Conservation (phyloP, 768 basidiomycete species). For the Mycena albidolilacea region DNA sequence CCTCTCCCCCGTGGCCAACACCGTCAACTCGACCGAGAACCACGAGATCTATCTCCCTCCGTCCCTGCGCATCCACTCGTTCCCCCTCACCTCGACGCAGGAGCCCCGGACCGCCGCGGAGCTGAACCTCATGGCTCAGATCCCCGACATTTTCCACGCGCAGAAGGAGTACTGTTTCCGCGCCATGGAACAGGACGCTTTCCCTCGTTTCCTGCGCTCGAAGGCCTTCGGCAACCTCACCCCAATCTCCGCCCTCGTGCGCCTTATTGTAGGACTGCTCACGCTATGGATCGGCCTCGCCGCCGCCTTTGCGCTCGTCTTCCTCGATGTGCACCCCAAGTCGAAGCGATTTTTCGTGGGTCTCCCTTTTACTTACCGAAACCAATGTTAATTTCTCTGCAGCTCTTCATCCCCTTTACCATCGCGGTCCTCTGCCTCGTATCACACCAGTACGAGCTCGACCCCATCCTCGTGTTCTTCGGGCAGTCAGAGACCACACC, state of each 20-base stretch:
- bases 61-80: conserved; percentile 89
- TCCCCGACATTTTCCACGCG: conserved; percentile 96
- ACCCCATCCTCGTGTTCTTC: conserved; percentile 94
- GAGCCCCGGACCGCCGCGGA: conserved; percentile 82
- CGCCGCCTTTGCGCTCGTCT: conserved; percentile 90
- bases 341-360: conserved; percentile 95
- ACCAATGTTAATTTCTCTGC: conserved; percentile 38
- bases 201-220: conserved; percentile 93
- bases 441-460: conserved; percentile 97
- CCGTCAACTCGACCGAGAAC: conserved; percentile 86
- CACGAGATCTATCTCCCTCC: conserved; percentile 99
- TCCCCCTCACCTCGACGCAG: conserved; percentile 84
- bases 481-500: conserved; percentile 97
- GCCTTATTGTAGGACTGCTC: conserved; percentile 88
- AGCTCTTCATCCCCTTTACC: conserved; percentile 97
- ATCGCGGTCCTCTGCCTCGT: conserved; percentile 92
- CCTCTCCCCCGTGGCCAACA: conserved; percentile 85
- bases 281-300: conserved; percentile 97
- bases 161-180: conserved; percentile 99
- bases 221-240: conserved; percentile 99
- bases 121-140: conserved; percentile 83
- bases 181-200: conserved; percentile 96
- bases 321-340: conserved; percentile 94
- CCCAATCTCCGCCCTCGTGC: conserved; percentile 88
- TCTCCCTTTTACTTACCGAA: background rate